Conservation (phyloP, 768 basidiomycete genomes). For the Lactifluus pinguis region DNA sequence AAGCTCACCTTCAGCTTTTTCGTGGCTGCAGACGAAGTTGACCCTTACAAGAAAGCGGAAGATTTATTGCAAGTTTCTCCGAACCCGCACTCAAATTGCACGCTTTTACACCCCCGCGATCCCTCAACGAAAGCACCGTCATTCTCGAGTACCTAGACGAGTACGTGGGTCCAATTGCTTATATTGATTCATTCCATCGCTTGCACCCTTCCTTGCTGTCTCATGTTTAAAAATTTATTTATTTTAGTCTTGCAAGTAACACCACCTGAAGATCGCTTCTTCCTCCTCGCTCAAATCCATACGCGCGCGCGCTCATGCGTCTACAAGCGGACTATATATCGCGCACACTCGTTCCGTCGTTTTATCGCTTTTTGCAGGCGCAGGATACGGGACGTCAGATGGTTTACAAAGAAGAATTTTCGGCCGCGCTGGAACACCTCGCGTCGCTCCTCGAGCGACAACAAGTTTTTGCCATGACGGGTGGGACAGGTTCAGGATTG, state of each 20-base stretch:
- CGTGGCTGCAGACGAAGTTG: constrained; percentile 52
- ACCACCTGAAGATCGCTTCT: constrained; percentile 30
- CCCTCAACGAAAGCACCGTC: constrained; percentile 71
- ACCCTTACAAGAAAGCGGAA: constrained; percentile 74
- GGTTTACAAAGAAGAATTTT: not conserved
- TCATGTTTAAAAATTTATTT: too few relatives aligned
- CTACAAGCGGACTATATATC: constrained; percentile 63
- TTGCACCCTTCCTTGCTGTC: too few relatives aligned
- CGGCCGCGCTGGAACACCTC: not conserved
- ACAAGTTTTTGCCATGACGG: not conserved
- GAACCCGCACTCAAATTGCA: constrained; percentile 61
- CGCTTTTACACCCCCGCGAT: constrained; percentile 43
- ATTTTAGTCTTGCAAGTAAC: not conserved
- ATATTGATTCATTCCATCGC: too few relatives aligned
- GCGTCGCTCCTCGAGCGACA: not conserved
- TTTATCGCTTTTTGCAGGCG: constrained; percentile 68
- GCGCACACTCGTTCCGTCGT: constrained; percentile 55
- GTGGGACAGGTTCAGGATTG: constrained; percentile 34
- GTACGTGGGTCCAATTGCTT: constrained; percentile 30
- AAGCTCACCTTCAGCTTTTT: not conserved
- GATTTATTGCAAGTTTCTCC: constrained; percentile 77
- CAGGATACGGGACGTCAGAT: constrained; percentile 47
- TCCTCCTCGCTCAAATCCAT: constrained; percentile 50
- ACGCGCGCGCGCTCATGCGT: constrained; percentile 57
- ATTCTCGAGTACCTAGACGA: constrained; percentile 76